Base-by-base conservation (phyloP, 2,329 filamentous ascomycete genomes). In the Fusarium sp. region DNA sequence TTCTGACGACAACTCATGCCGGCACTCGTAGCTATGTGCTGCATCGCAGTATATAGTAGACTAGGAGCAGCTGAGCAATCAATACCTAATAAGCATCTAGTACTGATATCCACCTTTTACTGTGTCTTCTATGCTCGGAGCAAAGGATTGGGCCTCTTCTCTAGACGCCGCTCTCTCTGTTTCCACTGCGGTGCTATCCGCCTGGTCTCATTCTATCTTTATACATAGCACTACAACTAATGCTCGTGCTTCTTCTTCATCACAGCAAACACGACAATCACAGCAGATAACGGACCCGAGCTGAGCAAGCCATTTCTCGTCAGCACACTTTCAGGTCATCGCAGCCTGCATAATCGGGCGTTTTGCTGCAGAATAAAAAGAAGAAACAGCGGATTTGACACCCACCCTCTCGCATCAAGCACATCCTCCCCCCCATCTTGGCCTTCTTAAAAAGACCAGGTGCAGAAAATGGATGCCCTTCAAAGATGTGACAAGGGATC, bases 1-100 rank as follows among this genome's bases (percentile, higher is more conserved):
- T 49, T 59, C 54, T 71, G 58, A 56, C 49, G 46, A 70, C 50
- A 60, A 60, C 54, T 70, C 40, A 69, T 69, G 67, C 67, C 67
- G 67, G 67, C 24, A 69, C 50, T 70, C 64, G 50, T 14, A 47
- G 20, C 20, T 35, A 43, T 47, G 50, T 54, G 50, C 30, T 54
- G 50, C 50, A 54, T 47, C 50, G 30, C 37, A 54, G 26, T 26
- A 22, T 47, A 52, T 20, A 26, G 30, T 17, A 20, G 20, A 20
- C 20, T 20, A 22, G 22, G 22, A 22, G 5, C 5, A 28, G 50
- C 48, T 24, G 24, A 33, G n/a, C 17, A 24, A 24, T 24, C 24
- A 24, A 24, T 24, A 24, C 6, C 24, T 24, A 24, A 24, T 24
- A 24, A 26, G 26, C 2, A 26, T 26, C 24, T 26, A 10, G 26